Percentiles rank a stretch among this genome's conserved stretches.
phyloP scores from a whole-genome alignment of 495 filamentous ascomycete species.

The Aspergillus ellipticus region DNA sequence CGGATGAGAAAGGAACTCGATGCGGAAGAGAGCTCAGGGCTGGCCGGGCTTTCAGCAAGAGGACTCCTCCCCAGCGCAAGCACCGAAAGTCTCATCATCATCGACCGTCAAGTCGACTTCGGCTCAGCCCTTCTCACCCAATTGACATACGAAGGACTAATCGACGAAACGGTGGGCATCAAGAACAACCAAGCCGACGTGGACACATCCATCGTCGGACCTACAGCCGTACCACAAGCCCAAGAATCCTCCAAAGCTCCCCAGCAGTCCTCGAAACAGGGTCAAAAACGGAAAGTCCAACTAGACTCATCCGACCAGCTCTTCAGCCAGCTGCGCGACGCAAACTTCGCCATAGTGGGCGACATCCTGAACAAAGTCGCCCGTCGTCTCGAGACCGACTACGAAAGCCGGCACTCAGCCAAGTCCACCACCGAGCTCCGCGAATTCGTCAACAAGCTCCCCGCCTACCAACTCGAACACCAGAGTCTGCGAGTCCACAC shows the following conservation, averaged over 20 bases:
- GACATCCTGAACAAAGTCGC: conserved; percentile 86
- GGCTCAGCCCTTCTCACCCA: conserved; percentile 89
- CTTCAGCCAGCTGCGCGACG: conserved; percentile 82
- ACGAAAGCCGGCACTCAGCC: conserved; percentile 81
- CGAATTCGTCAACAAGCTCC: conserved; percentile 87
- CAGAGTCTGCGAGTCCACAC: conserved; percentile 89
- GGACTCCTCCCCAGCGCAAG: conserved; percentile 78
- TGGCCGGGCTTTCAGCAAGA: conserved; percentile 54
- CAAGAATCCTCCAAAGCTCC: conserved; percentile 53
- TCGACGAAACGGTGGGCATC: conserved; percentile 92
- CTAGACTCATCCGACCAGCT: conserved; percentile 88
- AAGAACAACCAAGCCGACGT: conserved; percentile 84
- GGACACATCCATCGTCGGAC: conserved; percentile 86
- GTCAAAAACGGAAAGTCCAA: conserved; percentile 84
- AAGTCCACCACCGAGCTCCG: conserved; percentile 87
- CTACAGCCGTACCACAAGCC: conserved; percentile 52
- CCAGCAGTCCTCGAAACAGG: conserved; percentile 50
- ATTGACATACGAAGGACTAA: conserved; percentile 92
- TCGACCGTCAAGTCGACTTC: conserved; percentile 92
- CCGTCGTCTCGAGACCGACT: conserved; percentile 79
- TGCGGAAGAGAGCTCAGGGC: conserved; percentile 66
- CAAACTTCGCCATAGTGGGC: conserved; percentile 93
- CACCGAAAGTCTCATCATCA: conserved; percentile 87
- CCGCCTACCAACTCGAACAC: conserved; percentile 89
- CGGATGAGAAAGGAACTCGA: conserved; percentile 90